Percentiles rank a stretch among this genome's conserved stretches.
Conservation (phyloP, 2,329 filamentous ascomycete species). For the Nakataea oryzae region DNA sequence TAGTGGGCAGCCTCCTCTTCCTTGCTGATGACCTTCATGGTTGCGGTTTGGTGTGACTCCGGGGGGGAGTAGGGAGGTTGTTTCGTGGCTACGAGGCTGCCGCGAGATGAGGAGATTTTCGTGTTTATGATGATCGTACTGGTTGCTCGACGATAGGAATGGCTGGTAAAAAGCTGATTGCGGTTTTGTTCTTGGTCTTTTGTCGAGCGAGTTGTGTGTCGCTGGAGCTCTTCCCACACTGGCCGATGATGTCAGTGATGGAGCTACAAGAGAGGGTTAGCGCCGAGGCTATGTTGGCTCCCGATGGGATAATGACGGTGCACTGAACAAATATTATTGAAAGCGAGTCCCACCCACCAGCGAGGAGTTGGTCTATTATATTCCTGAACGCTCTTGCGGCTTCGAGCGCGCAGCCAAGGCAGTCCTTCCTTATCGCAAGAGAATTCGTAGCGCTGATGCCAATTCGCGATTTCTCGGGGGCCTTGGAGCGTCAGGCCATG, state of each 20-base stretch:
- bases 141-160: neutral
- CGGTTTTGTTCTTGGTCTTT: too few species aligned
- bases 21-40: constrained; percentile 91
- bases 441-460: neutral
- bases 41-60: neutral
- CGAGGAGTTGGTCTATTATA: neutral
- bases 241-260: neutral
- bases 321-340: neutral
- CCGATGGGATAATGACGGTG: neutral
- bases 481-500: neutral
- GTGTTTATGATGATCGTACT: neutral
- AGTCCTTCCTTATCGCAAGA: neutral
- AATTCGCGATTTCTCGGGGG: neutral
- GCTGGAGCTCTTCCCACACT: neutral
- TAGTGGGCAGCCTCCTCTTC: constrained; percentile 89
- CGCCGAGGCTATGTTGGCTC: neutral
- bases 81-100: neutral
- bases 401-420: neutral
- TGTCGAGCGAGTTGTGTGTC: neutral
- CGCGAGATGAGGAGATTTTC: neutral
- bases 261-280: neutral
- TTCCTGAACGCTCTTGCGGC: neutral
- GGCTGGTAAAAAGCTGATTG: neutral
- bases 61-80: neutral
- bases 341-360: neutral